A percentile compares a stretch with the other conserved stretches of the same genome.
Conservation (phyloP, 2,329 filamentous ascomycete genomes). For the Venturia aucupariae region DNA sequence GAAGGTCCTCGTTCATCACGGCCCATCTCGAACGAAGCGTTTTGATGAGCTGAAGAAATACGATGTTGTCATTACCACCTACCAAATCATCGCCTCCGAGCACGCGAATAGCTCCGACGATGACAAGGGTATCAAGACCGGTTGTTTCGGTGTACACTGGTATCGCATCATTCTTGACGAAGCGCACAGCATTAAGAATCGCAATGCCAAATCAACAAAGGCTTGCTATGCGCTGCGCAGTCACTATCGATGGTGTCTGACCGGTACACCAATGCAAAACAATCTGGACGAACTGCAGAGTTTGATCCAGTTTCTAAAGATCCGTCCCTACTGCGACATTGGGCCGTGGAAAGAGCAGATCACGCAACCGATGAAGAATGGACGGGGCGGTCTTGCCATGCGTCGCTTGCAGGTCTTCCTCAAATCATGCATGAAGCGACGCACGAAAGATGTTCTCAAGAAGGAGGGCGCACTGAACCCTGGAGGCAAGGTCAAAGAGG, state of each 20-base stretch:
- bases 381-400: conserved; percentile 82
- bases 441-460: conserved; percentile 94
- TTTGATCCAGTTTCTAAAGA: conserved; percentile 82
- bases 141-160: conserved; percentile 89
- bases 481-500: conserved; percentile 55
- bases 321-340: conserved; percentile 82
- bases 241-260: conserved; percentile 92
- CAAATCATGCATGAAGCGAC: conserved; percentile 95
- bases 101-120: conserved; percentile 59
- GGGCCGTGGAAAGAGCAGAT: conserved; percentile 87
- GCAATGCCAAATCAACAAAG: conserved; percentile 90
- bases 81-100: conserved; percentile 90
- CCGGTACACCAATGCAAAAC: conserved; percentile 96
- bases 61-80: conserved; percentile 95
- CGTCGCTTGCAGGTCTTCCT: conserved; percentile 74
- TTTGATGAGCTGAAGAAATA: conserved; percentile 69
- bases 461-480: conserved; percentile 72
- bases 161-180: conserved; percentile 93
- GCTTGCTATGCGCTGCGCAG: conserved; percentile 77
- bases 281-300: conserved; percentile 95
- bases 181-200: conserved; percentile 97
- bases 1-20: conserved; percentile 84
- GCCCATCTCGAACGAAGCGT: conserved; percentile 71
- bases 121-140: conserved; percentile 56
- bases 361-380: conserved; percentile 78